Conservation (phyloP, 345 rosid genomes). For the Linum usitatissimum region DNA sequence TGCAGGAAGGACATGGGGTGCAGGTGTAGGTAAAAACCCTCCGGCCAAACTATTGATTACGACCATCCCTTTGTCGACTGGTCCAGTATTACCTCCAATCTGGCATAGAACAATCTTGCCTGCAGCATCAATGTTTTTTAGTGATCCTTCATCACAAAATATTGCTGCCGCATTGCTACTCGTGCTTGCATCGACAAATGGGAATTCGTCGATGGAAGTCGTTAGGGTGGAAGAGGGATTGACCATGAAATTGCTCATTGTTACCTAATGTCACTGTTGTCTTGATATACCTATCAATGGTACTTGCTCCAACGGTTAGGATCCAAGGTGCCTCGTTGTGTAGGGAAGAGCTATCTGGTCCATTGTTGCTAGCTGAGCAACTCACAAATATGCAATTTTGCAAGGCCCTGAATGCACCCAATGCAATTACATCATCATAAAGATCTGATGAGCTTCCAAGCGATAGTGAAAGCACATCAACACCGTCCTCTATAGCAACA, state of each 20-base stretch:
- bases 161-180: background rate
- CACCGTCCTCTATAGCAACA: background rate
- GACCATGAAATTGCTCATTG: background rate
- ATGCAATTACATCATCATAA: background rate
- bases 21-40: background rate
- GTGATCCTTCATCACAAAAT: background rate
- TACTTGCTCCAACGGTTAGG: constrained; percentile 7
- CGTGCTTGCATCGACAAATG: background rate
- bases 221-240: constrained; percentile 1
- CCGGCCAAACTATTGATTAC: background rate
- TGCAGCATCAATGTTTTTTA: background rate
- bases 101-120: constrained; percentile 4
- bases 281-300: background rate
- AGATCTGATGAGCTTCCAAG: background rate
- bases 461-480: constrained; percentile 1
- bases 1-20: background rate
- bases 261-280: constrained; percentile 1
- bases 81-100: background rate
- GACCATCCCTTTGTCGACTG: constrained; percentile 1
- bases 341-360: background rate
- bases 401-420: background rate
- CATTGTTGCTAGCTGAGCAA: background rate
- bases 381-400: background rate
- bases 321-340: constrained; percentile 7
- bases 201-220: background rate